phyloP scores from a whole-genome alignment of 73 alveolate genomes.

The Blepharisma stoltei region DNA sequence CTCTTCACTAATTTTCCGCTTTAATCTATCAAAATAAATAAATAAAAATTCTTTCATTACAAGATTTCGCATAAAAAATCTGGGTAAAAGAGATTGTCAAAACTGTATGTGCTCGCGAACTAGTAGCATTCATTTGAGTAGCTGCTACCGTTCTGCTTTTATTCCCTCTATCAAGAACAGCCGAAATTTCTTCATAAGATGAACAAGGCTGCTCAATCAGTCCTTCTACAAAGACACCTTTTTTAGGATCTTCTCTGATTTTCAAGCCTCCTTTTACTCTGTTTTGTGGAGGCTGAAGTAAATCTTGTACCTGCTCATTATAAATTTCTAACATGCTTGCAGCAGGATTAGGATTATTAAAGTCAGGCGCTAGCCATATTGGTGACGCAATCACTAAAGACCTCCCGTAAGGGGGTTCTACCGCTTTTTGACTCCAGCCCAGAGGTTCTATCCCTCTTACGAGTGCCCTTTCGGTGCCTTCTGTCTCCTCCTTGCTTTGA shows the following conservation, averaged over 20 bases:
- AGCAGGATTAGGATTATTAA: no score
- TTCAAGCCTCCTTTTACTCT: conserved; percentile 76
- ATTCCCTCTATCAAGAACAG: conserved; percentile 51
- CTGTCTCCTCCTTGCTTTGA: no score
- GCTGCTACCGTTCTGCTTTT: conserved; percentile 72
- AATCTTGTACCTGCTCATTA: conserved; percentile 72
- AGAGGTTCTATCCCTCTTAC: no score
- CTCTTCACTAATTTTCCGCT: no score
- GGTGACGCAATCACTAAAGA: no score
- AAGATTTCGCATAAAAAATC: no score
- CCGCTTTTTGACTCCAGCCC: no score
- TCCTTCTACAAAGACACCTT: conserved; percentile 74
- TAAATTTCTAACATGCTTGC: conserved; percentile 78
- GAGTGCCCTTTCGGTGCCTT: no score
- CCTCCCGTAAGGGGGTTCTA: no score
- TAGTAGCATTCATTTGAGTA: conserved; percentile 70
- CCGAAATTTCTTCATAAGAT: conserved; percentile 67
- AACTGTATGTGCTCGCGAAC: conserved; percentile 76
- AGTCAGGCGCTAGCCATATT: no score
- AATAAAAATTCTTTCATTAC: no score
- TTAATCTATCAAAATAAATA: no score
- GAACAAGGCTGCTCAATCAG: conserved; percentile 63
- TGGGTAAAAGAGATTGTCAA: conserved; percentile 63
- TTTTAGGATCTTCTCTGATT: conserved; percentile 69
- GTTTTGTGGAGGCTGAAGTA: conserved; percentile 49